Conservation (phyloP, 495 filamentous ascomycete species). For the Aspergillus avenaceus region DNA sequence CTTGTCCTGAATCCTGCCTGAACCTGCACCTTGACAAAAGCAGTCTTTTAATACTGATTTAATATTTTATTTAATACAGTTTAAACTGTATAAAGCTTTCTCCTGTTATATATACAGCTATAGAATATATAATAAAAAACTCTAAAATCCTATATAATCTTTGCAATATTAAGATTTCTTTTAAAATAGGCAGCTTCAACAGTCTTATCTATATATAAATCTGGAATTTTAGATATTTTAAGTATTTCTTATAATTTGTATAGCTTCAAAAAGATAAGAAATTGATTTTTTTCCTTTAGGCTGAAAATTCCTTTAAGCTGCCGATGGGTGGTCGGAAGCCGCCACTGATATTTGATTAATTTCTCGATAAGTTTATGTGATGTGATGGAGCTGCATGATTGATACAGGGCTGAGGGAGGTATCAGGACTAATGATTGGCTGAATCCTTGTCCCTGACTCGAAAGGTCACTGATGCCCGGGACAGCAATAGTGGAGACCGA, state of each 20-base stretch:
- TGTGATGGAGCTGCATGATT: not conserved
- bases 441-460: not conserved
- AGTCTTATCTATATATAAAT: not conserved
- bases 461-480: conserved; percentile 12
- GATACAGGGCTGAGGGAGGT: not conserved
- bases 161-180: not conserved
- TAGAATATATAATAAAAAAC: not conserved
- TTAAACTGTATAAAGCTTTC: not conserved
- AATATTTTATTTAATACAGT: not conserved
- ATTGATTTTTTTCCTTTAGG: not conserved
- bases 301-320: too few relatives aligned
- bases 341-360: too few relatives aligned
- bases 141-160: not conserved
- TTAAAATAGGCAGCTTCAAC: not conserved
- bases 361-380: not conserved
- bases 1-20: too few relatives aligned
- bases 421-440: not conserved
- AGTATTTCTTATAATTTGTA: not conserved
- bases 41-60: not conserved
- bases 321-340: too few relatives aligned
- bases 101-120: not conserved
- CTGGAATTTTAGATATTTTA: not conserved
- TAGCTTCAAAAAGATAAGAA: not conserved
- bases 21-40: too few relatives aligned
- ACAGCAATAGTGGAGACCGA: conserved; percentile 22